These are phyloP conservation scores for Tylopilus intermedius DNA, from an alignment of 768 basidiomycete species.

Conservation along the genomic window DNA sequence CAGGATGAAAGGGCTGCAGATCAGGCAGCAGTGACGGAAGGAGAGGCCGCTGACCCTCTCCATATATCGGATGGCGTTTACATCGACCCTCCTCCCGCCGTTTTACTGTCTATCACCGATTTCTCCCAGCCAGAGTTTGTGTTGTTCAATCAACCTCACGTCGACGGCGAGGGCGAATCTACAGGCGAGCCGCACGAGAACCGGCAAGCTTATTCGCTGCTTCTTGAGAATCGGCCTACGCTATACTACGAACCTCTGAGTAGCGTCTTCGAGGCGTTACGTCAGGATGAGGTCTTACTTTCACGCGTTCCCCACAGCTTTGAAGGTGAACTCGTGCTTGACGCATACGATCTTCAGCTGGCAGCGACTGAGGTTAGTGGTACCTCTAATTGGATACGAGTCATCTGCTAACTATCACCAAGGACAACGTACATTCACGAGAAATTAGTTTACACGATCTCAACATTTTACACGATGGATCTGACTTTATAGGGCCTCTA, in stretches of 20 bases:
- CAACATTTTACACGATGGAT: slow-evolving; percentile 63
- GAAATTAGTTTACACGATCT: slow-evolving; percentile 71
- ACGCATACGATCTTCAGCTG: slow-evolving; percentile 67
- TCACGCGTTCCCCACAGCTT: slow-evolving; percentile 41
- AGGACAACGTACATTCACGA: slow-evolving; percentile 69
- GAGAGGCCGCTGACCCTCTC: slow-evolving; percentile 40
- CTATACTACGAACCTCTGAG: slow-evolving; percentile 75
- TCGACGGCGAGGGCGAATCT: slow-evolving; percentile 23
- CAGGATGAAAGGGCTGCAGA: slow-evolving; percentile 15
- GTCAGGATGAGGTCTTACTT: slow-evolving; percentile 51
- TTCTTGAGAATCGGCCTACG: slow-evolving; percentile 61
- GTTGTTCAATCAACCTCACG: slow-evolving; percentile 53
- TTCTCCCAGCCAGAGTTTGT: slow-evolving; percentile 40
- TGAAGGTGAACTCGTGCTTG: slow-evolving; percentile 61
- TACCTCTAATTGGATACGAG: background rate
- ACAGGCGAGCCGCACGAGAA: slow-evolving; percentile 9
- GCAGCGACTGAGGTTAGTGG: slow-evolving; percentile 56
- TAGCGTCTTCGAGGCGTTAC: slow-evolving; percentile 66
- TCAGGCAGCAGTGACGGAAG: slow-evolving; percentile 7
- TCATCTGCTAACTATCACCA: slow-evolving; percentile 6
- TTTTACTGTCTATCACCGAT: slow-evolving; percentile 45
- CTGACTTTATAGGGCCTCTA: slow-evolving; percentile 57
- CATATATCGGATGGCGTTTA: slow-evolving; percentile 64
- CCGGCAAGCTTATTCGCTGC: slow-evolving; percentile 32
- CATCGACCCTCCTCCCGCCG: slow-evolving; percentile 71